Conservation (phyloP, 2,329 filamentous ascomycete species). For the Exophiala viscosa region DNA sequence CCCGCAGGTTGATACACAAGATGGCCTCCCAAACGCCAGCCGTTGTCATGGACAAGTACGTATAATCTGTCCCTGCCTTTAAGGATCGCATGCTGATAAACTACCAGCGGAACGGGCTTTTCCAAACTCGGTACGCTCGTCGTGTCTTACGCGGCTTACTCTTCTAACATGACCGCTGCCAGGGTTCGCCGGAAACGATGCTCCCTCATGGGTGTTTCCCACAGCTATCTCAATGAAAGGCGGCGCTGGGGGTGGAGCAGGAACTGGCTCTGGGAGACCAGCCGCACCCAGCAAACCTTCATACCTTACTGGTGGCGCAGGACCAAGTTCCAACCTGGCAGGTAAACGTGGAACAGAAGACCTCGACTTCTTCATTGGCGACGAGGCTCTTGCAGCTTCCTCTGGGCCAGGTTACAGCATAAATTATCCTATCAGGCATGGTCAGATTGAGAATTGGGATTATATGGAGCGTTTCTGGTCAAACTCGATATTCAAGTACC, state of each 20-base stretch:
- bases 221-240: constrained; percentile 97
- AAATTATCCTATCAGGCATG: constrained; percentile 96
- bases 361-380: constrained; percentile 97
- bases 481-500: constrained; percentile 99
- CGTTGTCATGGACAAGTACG: constrained; percentile 99
- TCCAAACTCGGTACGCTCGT: constrained; percentile 83
- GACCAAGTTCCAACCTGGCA: constrained; percentile 75
- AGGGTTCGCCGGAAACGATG: constrained; percentile 99
- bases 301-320: constrained; percentile 87
- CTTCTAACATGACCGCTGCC: constrained; percentile 12
- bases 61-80: constrained; percentile 31
- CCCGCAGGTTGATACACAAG: constrained; percentile 25
- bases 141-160: constrained; percentile 8
- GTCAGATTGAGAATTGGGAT: constrained; percentile 99
- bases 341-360: constrained; percentile 95
- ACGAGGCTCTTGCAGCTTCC: constrained; percentile 83
- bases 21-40: constrained; percentile 99
- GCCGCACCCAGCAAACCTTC: constrained; percentile 92
- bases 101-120: constrained; percentile 89
- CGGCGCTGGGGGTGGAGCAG: constrained; percentile 62
- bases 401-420: constrained; percentile 89
- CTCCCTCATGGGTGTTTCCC: constrained; percentile 97
- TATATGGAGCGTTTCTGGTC: constrained; percentile 99
- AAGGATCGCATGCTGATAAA: constrained; percentile 37
- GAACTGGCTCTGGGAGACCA: constrained; percentile 80